Base-by-base conservation (phyloP, 768 basidiomycete genomes). In the Filobasidium floriforme region DNA sequence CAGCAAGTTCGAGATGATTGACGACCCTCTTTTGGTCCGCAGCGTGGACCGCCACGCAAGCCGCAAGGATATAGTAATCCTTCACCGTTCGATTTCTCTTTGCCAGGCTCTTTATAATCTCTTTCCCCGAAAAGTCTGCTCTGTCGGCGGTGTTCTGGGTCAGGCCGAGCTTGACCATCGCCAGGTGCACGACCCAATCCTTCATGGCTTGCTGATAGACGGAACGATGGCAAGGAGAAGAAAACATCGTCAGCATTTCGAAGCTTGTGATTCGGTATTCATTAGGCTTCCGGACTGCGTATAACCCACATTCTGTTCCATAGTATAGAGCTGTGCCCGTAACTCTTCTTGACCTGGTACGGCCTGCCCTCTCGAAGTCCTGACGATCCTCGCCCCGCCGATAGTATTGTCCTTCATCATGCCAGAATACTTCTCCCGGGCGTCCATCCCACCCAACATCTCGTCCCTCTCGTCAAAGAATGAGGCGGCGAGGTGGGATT, bases 381-480 rank as follows among this genome's bases (percentile, higher is more conserved):
- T 57, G 4, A 57, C 4, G 24, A 57, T 3, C 29, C 54, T 57
- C 14, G 54, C 54, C 26, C 24, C 54, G 7, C 54, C 54, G 5
- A 57, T 14, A 4, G n/a, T 26, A 15, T 57, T 22, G 26, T 57
- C 54, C 54, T 28, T 57, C 26, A 57, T 14, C 54, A 57, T 24
- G 5, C 54, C 54, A 1, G 54, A 2, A 26, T 57, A 57, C 54
- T 15, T 7, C 54, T 57, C 54, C 22, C 18, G 3, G 6, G 24
- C 54, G 14, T 32, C 54, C 19, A 26, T 15, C 29, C 26, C 7
- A 6, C 24, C 24, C 7, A 57, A 24, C 24, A 57, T 57, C 54
- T 57, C 54, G 15, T 57, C 54, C 24, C 54, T 22, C 29, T 57
- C 54, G 26, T 57, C 54, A 24, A 57, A 24, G 24, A 57, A 57